Evolutionary conservation across 2,329 filamentous ascomycete genomes (phyloP).

Genomic region (Colletotrichum falcatum): DNA sequence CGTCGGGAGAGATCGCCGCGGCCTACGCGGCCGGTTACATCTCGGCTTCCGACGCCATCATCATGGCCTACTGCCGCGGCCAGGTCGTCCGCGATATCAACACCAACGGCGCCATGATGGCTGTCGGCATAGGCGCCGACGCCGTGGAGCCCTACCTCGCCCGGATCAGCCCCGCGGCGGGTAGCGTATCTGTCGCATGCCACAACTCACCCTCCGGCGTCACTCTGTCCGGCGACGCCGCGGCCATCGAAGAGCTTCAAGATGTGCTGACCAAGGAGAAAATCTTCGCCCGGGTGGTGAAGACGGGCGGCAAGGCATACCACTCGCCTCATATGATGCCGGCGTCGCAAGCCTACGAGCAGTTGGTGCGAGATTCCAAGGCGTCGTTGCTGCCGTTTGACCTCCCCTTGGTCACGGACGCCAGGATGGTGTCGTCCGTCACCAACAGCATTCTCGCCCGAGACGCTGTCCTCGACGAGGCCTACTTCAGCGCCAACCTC

Average conservation of each 20-base stretch:
- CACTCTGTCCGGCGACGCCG: not conserved
- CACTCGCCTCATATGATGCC: slow-evolving; percentile 30
- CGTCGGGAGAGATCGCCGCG: not conserved
- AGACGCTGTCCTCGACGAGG: slow-evolving; percentile 9
- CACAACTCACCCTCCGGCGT: not conserved
- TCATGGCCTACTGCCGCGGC: not conserved
- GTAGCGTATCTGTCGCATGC: slow-evolving; percentile 34
- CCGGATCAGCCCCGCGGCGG: too few species aligned
- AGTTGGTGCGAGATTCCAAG: too few species aligned
- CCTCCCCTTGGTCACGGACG: too few species aligned
- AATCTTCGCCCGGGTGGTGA: not conserved
- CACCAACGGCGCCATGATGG: slow-evolving; percentile 6
- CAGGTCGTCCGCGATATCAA: too few species aligned
- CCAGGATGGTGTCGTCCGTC: not conserved
- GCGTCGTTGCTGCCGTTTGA: too few species aligned
- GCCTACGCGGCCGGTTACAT: not conserved
- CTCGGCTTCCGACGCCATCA: not conserved
- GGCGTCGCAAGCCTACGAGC: not conserved
- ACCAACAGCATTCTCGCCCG: slow-evolving; percentile 31
- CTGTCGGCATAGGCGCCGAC: slow-evolving; percentile 13
- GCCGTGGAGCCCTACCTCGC: slow-evolving; percentile 36
- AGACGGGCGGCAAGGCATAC: slow-evolving; percentile 31
- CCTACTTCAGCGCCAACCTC: slow-evolving; percentile 47
- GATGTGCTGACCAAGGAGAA: not conserved
- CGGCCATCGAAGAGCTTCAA: not conserved